Base-by-base conservation (phyloP, 768 basidiomycete species). In the Lentinula detonsa region DNA sequence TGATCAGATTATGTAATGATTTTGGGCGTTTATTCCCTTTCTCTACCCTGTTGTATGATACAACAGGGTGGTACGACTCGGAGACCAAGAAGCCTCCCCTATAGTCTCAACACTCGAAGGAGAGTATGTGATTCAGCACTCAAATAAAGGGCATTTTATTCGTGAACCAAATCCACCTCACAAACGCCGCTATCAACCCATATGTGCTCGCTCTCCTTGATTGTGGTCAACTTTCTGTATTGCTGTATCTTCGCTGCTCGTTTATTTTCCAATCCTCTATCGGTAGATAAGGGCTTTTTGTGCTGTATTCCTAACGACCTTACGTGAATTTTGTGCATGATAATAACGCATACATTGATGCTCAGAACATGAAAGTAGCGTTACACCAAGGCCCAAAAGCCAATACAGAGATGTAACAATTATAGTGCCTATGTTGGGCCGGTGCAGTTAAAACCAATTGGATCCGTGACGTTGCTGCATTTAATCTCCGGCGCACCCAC, bases 81-180 rank as follows among this genome's bases (percentile, higher is more conserved):
- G 21, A 21, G 21, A 21, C 1, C 21, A 21, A 21, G 21, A 21
- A 23, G 23, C 23, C 23, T 7, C 62, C 28, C 23, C 45, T 33
- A 21, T 37, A 15, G 13, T 48, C 11, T n/a, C 28, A 51, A 35
- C 57, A n/a, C 45, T 46, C 3, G 61, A 49, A n/a, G 53, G 45
- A 23, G 75, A 75, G 48, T 70, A 77, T 63, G 69, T 78, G 46
- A 72, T 77, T 23, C 76, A 77, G 61, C 77, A 78, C 65, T 65
- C 69, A 35, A 76, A 78, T 58, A 76, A 72, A 13, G 69, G 67
- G 31, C 65, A 62, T 43, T 61, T 71, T 16, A 73, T 76, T n/a
- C 74, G 72, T 31, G 76, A 78, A 60, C 68, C 76, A 0, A 76
- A 76, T 8, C 76, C 77, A 31, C 76, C 77, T 3, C 78, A 78